Base-by-base conservation (phyloP, 441 rosid genomes). In the Omphalea diandra region DNA sequence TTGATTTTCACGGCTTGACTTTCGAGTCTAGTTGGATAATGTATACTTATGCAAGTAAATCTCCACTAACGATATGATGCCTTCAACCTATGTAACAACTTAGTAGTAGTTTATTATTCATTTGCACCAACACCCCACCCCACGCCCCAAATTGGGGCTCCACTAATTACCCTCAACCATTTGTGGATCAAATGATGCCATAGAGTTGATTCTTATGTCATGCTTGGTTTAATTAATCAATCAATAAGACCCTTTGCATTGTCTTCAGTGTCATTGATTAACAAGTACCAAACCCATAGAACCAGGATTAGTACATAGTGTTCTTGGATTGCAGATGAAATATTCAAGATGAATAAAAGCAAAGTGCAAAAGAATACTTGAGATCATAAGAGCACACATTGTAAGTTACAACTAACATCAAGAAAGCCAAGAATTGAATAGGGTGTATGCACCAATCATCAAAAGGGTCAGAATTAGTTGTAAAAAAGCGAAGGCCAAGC, bases 401-500 rank as follows among this genome's bases (percentile, higher is more conserved):
- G 41, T 46, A 31, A 56, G 43, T 26, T 64, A 67, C 58, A 69
- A 68, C 53, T n/a, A 41, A 55, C 35, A n/a, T 53, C 63, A 29
- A 38, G 49, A 68, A 63, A 50, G 63, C 63, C 32, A 77, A 33
- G 60, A 22, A 67, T 59, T 33, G 7, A 24, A 15, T n/a, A n/a
- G n/a, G n/a, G n/a, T n/a, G n/a, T n/a, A n/a, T n/a, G n/a, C n/a
- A n/a, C n/a, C n/a, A n/a, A n/a, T n/a, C n/a, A n/a, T n/a, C 4
- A 41, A 17, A 31, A 41, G 29, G 5, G 41, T 50, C 65, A 68
- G 47, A 59, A 60, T 41, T 54, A 46, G 41, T 58, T 31, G 65
- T 18, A 24, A 33, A 54, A 63, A 55, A 43, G 26, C 58, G 47
- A 41, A 27, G 27, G 38, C 27, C 17, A 18, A 10, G 58, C 22